Base-by-base conservation (phyloP, 208 protist species). In the Leishmania braziliensis region DNA sequence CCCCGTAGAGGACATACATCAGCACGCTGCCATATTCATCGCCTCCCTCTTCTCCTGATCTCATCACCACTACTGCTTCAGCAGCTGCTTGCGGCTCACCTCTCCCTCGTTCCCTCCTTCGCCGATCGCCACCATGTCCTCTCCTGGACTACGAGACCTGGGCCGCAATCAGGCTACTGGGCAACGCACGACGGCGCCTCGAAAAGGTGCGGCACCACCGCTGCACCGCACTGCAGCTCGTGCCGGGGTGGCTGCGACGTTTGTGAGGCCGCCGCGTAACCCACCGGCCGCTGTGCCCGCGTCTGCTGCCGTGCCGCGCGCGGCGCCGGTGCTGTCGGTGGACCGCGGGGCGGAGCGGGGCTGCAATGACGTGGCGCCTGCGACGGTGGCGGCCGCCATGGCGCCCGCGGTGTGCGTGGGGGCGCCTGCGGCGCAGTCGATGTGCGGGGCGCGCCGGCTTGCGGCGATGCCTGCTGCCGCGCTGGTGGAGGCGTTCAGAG, bases 221-320 rank as follows among this genome's bases (percentile, higher is more conserved):
- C 72, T 53, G 5, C 46, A 75, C 63, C 72, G 76, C 76, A 77
- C 26, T 18, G 20, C 76, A n/a, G 65, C 50, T 53, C 65, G 78
- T 33, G 20, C 69, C 2, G n/a, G 46, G 5, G 33, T 50, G 2
- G 2, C 56, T 12, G 90, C 92, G 26, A 93, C 89, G 10, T 93
- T 90, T 82, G 78, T 94, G 66, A 89, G 84, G 73, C 92, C 92
- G 9, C 92, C 92, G 10, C 92, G 92, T 72, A 89, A 89, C 84
- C 68, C 80, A 23, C 63, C 54, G 26, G 39, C 20, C 43, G 76
- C 62, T 20, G 39, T 26, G 48, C 63, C 43, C 3, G 63, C 50
- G 48, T n/a, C 14, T 46, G 77, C 51, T 56, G 65, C 72, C 4
- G 72, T 76, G 70, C 70, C 70, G 43, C 63, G 76, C 69, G 76